Conservation (phyloP, 495 filamentous ascomycete species). For the Hypoxylon perforatum region DNA sequence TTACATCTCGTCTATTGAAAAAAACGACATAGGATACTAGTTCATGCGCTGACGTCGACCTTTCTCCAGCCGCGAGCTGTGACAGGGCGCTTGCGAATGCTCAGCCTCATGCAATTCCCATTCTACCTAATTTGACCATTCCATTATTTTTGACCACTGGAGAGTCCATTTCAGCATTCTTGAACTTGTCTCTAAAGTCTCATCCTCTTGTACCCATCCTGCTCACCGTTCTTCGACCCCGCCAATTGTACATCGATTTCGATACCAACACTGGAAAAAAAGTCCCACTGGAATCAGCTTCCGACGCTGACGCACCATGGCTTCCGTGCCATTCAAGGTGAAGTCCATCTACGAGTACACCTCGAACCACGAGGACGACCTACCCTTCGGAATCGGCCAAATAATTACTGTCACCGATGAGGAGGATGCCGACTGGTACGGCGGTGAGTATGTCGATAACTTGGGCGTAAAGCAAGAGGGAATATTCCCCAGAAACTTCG, state of each 20-base stretch:
- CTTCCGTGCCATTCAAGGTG: conserved; percentile 86
- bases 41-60: conserved; percentile 59
- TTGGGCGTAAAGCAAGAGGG: conserved; percentile 80
- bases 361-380: conserved; percentile 93
- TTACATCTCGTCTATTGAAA: conserved; percentile 39
- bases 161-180: neutral
- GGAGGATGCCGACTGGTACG: conserved; percentile 96
- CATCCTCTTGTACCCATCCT: conserved; percentile 38
- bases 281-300: conserved; percentile 26
- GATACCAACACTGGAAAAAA: conserved; percentile 1
- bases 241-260: conserved; percentile 33
- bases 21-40: conserved; percentile 25
- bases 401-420: conserved; percentile 91
- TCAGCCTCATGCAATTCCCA: conserved; percentile 42
- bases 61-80: conserved; percentile 45
- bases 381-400: conserved; percentile 85
- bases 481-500: conserved; percentile 97
- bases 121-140: conserved; percentile 39
- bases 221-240: conserved; percentile 30
- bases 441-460: conserved; percentile 85
- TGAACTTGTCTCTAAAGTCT: conserved; percentile 35
- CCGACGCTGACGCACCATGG: conserved; percentile 66
- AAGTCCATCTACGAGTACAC: conserved; percentile 93
- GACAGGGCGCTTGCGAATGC: conserved; percentile 45
- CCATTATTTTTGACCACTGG: conserved; percentile 30